Base-by-base conservation (phyloP, 2,329 filamentous ascomycete species). In the Phialophora expanda region DNA sequence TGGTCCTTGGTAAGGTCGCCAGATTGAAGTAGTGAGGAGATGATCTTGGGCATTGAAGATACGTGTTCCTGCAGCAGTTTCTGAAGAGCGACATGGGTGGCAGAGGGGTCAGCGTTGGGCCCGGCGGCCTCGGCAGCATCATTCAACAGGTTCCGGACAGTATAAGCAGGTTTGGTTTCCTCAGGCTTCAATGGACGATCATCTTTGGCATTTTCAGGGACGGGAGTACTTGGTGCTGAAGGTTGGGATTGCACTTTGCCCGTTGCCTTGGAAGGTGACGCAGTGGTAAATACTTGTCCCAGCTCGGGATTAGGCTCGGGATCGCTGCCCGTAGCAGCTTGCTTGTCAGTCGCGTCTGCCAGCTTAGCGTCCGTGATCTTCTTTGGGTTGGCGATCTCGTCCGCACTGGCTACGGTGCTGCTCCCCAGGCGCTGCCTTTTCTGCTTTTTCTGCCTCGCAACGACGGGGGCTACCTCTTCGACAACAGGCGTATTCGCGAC, bases 361-460 rank as follows among this genome's bases (percentile, higher is more conserved):
- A 20, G 41, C 41, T 55, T 66, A 1, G 64, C 26, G n/a, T 20
- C 30, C 20, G 38, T 28, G n/a, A n/a, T 24, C 20, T 56, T 55
- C 30, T 41, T 51, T 5, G 57, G 34, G n/a, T 51, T 53, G 12
- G 56, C 51, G 9, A 17, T 34, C 22, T 69, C 66, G n/a, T 62
- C 69, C 5, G 61, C 61, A 59, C 32, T 62, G 34, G 53, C 51
- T 2, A 63, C 22, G 14, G 66, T 44, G 61, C 64, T 66, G 41
- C 57, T 66, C 11, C 64, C 67, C 11, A 64, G 56, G 56, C 62
- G 41, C 22, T 61, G 58, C 54, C 65, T 83, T 75, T 82, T 83
- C 26, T 81, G 80, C 70, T 84, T 89, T 73, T 87, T 87, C 76
- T 89, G 88, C 50, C 87, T 80, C 24, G 86, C 86, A 64, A 88